Percentiles rank a stretch among this genome's conserved stretches.
Evolutionary conservation across 1,284 basidiomycete genomes (phyloP).

Genomic region (Gomphus sp.): DNA sequence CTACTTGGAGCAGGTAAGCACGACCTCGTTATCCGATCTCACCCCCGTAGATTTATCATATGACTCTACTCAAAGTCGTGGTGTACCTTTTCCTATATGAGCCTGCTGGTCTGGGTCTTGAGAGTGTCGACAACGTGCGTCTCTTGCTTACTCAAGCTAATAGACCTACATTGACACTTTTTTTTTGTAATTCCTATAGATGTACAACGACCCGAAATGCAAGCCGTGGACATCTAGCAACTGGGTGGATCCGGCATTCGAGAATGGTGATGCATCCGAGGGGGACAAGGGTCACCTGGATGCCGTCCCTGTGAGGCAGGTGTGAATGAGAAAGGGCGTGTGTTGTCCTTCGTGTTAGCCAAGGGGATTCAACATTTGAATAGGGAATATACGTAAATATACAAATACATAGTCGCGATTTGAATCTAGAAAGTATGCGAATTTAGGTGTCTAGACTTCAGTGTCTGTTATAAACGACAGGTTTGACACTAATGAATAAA

Average conservation of each 20-base stretch:
- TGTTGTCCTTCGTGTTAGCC: too few species aligned
- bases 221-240: conserved; percentile 56
- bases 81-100: conserved; percentile 78
- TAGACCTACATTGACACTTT: not conserved
- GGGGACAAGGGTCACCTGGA: too few species aligned
- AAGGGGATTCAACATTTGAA: too few species aligned
- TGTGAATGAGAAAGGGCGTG: too few species aligned
- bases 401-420: too few species aligned
- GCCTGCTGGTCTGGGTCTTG: conserved; percentile 58
- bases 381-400: too few species aligned
- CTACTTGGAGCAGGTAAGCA: conserved; percentile 14
- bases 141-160: not conserved
- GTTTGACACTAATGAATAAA: too few species aligned
- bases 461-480: too few species aligned
- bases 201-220: conserved; percentile 65
- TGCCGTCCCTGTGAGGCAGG: too few species aligned
- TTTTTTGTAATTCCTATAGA: conserved; percentile 25
- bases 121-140: conserved; percentile 52
- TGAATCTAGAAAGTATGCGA: too few species aligned
- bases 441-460: too few species aligned
- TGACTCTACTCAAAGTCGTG: conserved; percentile 35
- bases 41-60: conserved; percentile 41
- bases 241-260: conserved; percentile 24
- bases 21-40: not conserved
- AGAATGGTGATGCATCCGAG: too few species aligned